phyloP scores from a whole-genome alignment of 352 stramenopile genomes.

The Pythium monospermum region DNA sequence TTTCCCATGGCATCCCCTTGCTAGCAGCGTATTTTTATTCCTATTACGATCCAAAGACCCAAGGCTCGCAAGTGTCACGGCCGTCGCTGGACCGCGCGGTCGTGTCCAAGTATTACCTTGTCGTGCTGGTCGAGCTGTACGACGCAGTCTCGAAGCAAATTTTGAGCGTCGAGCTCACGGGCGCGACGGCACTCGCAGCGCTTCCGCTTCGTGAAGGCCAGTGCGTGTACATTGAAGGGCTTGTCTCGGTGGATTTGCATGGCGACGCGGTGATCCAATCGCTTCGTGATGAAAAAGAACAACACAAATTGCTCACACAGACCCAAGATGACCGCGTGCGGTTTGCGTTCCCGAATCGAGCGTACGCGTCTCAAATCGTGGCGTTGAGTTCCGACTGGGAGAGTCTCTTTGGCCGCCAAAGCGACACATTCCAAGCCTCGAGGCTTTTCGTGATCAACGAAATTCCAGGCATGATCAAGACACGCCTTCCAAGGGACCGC shows the following conservation, averaged over 20 bases:
- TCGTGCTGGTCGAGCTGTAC: slow-evolving; percentile 59
- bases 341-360: slow-evolving; percentile 36
- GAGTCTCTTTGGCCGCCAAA: slow-evolving; percentile 58
- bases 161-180: slow-evolving; percentile 47
- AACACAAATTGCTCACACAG: slow-evolving; percentile 9
- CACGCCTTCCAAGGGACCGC: not conserved
- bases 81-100: slow-evolving; percentile 39
- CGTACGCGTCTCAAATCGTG: slow-evolving; percentile 30
- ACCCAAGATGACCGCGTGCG: slow-evolving; percentile 9
- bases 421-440: slow-evolving; percentile 35
- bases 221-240: slow-evolving; percentile 43
- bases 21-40: slow-evolving; percentile 65
- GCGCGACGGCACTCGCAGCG: slow-evolving; percentile 35
- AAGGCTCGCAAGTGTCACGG: slow-evolving; percentile 8
- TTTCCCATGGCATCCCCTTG: slow-evolving; percentile 55
- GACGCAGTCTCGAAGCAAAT: slow-evolving; percentile 32
- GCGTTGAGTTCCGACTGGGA: slow-evolving; percentile 62
- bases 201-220: slow-evolving; percentile 42
- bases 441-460: slow-evolving; percentile 43
- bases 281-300: slow-evolving; percentile 11
- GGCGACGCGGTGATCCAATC: slow-evolving; percentile 9
- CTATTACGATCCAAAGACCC: slow-evolving; percentile 62
- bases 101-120: slow-evolving; percentile 59
- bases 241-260: slow-evolving; percentile 43
- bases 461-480: slow-evolving; percentile 35